Evolutionary conservation across 108 stramenopile species (phyloP), one percentile per base, ranked within the genome.

Genomic region (Schizochytrium sp.): DNA sequence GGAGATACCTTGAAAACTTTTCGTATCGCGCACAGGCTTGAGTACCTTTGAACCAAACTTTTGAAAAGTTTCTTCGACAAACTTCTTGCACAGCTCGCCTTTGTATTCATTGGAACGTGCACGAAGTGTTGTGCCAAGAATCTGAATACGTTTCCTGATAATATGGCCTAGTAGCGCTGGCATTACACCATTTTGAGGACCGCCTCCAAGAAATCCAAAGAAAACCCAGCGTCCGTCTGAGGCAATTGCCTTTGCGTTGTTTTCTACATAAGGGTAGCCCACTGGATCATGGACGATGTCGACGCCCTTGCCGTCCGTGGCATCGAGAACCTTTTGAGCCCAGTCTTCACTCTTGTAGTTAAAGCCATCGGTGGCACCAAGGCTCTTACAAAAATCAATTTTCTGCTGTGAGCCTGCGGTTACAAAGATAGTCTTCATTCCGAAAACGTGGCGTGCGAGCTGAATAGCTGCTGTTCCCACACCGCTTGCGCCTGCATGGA

Each of bases 381-480:
- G 49, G 42, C 41, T 58, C 55, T 87, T 87, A 15, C 46, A 47
- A 42, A 73, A 53, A 41, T 89, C 89, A 4, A 47, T 87, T 59
- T 89, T 89, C n/a, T 50, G 72, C 15, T 53, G 46, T 4, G 72
- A 73, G 4, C 60, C 73, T 3, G 76, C 49, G 7, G 89, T 89
- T 19, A 83, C 76, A 15, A 13, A 69, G 44, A 89, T 28, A 3
- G 45, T 46, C 4, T 28, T 17, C 46, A 17, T 38, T 40, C 57
- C 57, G 49, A 60, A 89, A 17, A 60, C 45, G 28, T 61, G 42
- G 46, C 61, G 60, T 42, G 89, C 89, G 57, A 89, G 76, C 83
- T 89, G 89, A 42, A 89, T 89, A 12, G 89, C 89, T 46, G 72
- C 55, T 12, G 72, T 87, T 5, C 89, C 89, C 3, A 89, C 83